A percentile compares a stretch with the other conserved stretches of the same genome.
Evolutionary conservation across 2,329 filamentous ascomycete genomes (phyloP).

Genomic region (Pseudopithomyces chartarum): DNA sequence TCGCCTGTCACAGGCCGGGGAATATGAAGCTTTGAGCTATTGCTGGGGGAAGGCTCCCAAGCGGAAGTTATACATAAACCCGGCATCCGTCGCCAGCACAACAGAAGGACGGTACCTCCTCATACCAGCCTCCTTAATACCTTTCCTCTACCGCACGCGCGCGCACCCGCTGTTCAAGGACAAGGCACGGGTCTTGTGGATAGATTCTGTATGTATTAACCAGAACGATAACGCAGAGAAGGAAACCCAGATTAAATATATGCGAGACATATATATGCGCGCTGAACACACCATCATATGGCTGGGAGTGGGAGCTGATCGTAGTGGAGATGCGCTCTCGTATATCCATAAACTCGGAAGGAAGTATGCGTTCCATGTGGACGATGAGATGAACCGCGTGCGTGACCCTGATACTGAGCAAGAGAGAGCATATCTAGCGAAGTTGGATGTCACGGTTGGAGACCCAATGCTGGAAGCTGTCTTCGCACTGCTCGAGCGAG

Average conservation of each 20-base stretch:
- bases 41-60: no score
- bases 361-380: no score
- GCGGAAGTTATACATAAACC: no score
- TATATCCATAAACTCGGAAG: no score
- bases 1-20: no score
- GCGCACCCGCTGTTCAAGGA: not conserved
- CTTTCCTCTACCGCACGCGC: constrained; percentile 11
- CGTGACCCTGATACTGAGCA: no score
- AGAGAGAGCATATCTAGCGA: no score
- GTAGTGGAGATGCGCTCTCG: not conserved
- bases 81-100: no score
- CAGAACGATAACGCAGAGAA: constrained; percentile 12
- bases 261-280: constrained; percentile 12
- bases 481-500: constrained; percentile 6
- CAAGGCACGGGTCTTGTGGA: constrained; percentile 4
- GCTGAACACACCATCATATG: not conserved
- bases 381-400: no score
- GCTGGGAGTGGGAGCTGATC: not conserved
- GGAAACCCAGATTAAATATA: constrained; percentile 9
- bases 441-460: not conserved
- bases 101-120: not conserved
- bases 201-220: constrained; percentile 16
- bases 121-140: constrained; percentile 9
- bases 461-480: constrained; percentile 7
- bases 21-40: no score